Evolutionary conservation across 768 basidiomycete genomes (phyloP), one percentile per base, ranked within the genome.

Genomic region (Suillus subaureus): DNA sequence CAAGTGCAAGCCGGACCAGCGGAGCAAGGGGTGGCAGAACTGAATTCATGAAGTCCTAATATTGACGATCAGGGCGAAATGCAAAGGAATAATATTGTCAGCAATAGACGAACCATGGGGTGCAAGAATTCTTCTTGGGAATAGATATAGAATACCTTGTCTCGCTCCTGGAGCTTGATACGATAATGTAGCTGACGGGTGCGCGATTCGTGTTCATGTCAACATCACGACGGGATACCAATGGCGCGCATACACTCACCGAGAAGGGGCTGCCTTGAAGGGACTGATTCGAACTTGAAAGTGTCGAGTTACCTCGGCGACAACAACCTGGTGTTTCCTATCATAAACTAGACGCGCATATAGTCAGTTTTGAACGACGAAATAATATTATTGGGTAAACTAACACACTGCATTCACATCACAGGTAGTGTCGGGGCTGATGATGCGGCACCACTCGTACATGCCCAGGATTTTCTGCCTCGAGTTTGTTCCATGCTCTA

Each of bases 401-500:
- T 31, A 26, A 64, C 63, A 55, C 23, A 85, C 77, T 55, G 71
- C 77, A n/a, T 80, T 76, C 4, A 85, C 77, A n/a, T 76, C 68
- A 26, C 83, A 70, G 21, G 81, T 76, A 35, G 84, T 78, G 16
- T 71, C 70, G 1, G 87, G 87, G 12, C 85, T 87, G 70, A 90
- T 70, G 28, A 88, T 77, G 51, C 87, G 84, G 71, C 88, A 86
- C 85, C 86, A 88, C 85, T 87, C 86, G 68, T 84, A 87, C 26
- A 89, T 80, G 8, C 81, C 83, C 31, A 88, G 76, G 15, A 89
- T 75, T 9, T 73, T 73, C 6, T 85, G 81, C 58, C 87, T 79
- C 16, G 87, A 88, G 60, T 80, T 78, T 15, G 79, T 76, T 0
- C 76, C 80, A 5, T 82, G 74, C 3, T 71, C 62, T 16, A 90